Evolutionary conservation across 805 yeast species (phyloP).

Genomic region (Candida dajiaensis): DNA sequence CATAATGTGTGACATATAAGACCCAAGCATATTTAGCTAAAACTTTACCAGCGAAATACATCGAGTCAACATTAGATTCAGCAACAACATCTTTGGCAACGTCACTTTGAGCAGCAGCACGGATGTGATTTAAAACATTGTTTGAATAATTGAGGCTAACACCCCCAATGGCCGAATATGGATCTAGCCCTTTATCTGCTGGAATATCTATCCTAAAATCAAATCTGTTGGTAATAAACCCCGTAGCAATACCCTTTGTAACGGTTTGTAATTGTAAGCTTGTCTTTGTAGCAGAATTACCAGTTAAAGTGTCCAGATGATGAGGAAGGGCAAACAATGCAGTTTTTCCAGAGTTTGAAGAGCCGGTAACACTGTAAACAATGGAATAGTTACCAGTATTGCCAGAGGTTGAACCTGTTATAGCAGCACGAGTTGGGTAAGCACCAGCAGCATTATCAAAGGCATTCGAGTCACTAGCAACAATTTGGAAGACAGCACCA

Average conservation of each 20-base stretch:
- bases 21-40: slow-evolving; percentile 89
- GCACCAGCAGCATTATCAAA: slow-evolving; percentile 63
- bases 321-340: slow-evolving; percentile 67
- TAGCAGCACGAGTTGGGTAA: slow-evolving; percentile 43
- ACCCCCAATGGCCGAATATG: slow-evolving; percentile 31
- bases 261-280: slow-evolving; percentile 41
- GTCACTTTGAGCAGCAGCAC: slow-evolving; percentile 30
- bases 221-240: slow-evolving; percentile 35
- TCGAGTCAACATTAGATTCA: slow-evolving; percentile 62
- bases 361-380: slow-evolving; percentile 38
- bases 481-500: slow-evolving; percentile 55
- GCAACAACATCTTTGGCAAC: slow-evolving; percentile 35
- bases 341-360: slow-evolving; percentile 36
- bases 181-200: slow-evolving; percentile 39
- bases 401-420: slow-evolving; percentile 37
- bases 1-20: slow-evolving; percentile 61
- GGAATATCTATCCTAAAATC: slow-evolving; percentile 39
- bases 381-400: slow-evolving; percentile 37
- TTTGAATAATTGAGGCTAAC: slow-evolving; percentile 24
- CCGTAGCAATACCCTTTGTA: slow-evolving; percentile 42
- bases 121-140: slow-evolving; percentile 26
- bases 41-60: slow-evolving; percentile 86
- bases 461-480: slow-evolving; percentile 39
- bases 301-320: slow-evolving; percentile 41
- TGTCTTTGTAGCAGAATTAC: slow-evolving; percentile 27